These are phyloP conservation scores for Boechera stricta DNA, from an alignment of 345 rosid species.

Conservation along the genomic window DNA sequence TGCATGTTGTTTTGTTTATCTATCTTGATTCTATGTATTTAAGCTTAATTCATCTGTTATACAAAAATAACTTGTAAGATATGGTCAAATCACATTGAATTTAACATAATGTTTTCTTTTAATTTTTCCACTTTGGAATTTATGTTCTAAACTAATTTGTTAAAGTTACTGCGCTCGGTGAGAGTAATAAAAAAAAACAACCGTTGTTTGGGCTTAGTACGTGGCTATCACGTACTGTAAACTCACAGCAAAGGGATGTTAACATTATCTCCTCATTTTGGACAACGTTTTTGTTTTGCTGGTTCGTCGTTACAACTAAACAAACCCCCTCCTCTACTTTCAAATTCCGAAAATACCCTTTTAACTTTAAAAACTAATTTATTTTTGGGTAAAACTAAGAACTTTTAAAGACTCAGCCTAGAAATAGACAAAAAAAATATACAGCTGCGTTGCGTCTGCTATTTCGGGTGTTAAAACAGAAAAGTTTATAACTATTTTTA, in stretches of 20 bases:
- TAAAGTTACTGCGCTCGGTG: conserved; percentile 17
- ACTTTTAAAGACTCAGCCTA: not conserved
- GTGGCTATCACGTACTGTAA: conserved; percentile 46
- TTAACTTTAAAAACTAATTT: not conserved
- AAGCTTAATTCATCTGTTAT: conserved; percentile 24
- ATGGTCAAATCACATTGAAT: conserved; percentile 35
- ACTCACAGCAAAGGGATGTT: conserved; percentile 40
- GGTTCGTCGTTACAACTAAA: conserved; percentile 58
- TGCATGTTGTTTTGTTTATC: not conserved
- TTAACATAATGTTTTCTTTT: not conserved
- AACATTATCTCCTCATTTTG: conserved; percentile 28
- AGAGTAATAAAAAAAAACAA: conserved; percentile 6
- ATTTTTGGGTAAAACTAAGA: not conserved
- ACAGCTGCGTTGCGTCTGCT: conserved; percentile 16
- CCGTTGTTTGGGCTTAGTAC: not conserved
- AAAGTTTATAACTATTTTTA: conserved; percentile 18
- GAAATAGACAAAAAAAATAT: conserved; percentile 20
- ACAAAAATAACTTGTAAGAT: conserved; percentile 6
- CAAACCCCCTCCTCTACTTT: conserved; percentile 36
- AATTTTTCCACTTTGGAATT: not conserved
- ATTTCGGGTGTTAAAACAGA: conserved; percentile 15
- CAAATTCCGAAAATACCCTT: conserved; percentile 30
- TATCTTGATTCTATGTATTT: not conserved
- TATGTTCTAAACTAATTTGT: not conserved
- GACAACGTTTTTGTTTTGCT: conserved; percentile 34